Conservation (phyloP, 192 early-diverging fungal genomes). For the Spinellus fusiger region DNA sequence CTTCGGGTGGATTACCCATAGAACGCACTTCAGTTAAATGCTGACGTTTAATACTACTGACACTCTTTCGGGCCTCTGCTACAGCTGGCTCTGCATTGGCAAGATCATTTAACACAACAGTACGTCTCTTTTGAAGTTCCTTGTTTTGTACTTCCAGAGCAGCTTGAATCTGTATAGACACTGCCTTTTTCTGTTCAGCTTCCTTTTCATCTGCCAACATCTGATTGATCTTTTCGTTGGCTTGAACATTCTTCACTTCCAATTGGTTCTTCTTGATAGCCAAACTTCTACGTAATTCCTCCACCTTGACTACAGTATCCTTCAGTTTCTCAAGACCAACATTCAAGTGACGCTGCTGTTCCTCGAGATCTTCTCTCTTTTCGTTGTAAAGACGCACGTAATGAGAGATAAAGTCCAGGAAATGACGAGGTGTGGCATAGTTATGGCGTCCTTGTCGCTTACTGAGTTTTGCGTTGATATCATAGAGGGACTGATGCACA, state of each 20-base stretch:
- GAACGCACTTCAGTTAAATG: slow-evolving; percentile 93
- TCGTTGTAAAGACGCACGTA: slow-evolving; percentile 85
- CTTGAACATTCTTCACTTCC: slow-evolving; percentile 80
- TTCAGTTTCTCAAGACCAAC: slow-evolving; percentile 94
- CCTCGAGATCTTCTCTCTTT: slow-evolving; percentile 93
- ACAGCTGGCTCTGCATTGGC: slow-evolving; percentile 98
- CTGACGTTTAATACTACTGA: slow-evolving; percentile 93
- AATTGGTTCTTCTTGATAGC: slow-evolving; percentile 83
- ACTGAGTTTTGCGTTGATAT: slow-evolving; percentile 77
- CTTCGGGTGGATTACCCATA: slow-evolving; percentile 95
- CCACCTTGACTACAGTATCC: slow-evolving; percentile 92
- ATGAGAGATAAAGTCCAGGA: slow-evolving; percentile 94
- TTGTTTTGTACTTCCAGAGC: slow-evolving; percentile 68
- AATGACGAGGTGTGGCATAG: slow-evolving; percentile 96
- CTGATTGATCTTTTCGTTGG: slow-evolving; percentile 91
- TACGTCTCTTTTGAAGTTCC: slow-evolving; percentile 69
- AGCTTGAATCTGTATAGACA: slow-evolving; percentile 73
- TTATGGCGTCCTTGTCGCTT: slow-evolving; percentile 76
- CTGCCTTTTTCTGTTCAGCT: slow-evolving; percentile 84
- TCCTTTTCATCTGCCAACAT: slow-evolving; percentile 94
- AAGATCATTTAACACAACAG: slow-evolving; percentile 81
- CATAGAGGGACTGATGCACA: slow-evolving; percentile 87
- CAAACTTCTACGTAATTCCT: slow-evolving; percentile 83
- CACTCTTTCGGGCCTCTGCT: slow-evolving; percentile 86
- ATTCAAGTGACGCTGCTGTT: slow-evolving; percentile 97